Evolutionary conservation across 805 yeast species (phyloP).

Genomic region (Hanseniaspora lachancei): DNA sequence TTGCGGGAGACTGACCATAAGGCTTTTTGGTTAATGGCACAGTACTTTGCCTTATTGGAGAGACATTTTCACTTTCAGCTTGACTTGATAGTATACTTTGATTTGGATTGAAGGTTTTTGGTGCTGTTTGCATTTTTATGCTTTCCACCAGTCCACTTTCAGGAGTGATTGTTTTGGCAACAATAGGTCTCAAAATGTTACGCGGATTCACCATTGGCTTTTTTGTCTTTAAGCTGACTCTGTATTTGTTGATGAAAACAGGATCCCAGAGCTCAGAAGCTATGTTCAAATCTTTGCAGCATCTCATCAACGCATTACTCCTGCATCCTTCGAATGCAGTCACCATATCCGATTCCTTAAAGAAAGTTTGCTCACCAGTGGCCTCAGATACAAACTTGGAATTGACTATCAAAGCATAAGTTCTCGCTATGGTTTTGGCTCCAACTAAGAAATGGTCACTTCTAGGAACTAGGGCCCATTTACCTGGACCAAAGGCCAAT

Average conservation of each 20-base stretch:
- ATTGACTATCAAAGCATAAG: conserved; percentile 73
- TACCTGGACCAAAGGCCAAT: conserved; percentile 93
- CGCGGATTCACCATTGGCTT: conserved; percentile 35
- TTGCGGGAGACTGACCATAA: too few species aligned
- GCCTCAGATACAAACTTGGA: conserved; percentile 86
- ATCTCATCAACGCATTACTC: conserved; percentile 91
- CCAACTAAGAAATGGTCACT: conserved; percentile 64
- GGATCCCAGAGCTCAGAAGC: conserved; percentile 99
- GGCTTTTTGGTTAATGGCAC: too few species aligned
- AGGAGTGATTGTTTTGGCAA: not conserved
- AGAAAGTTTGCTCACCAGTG: conserved; percentile 91
- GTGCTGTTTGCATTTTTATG: not conserved
- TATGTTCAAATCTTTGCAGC: conserved; percentile 92
- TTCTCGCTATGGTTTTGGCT: conserved; percentile 65
- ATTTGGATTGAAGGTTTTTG: not conserved
- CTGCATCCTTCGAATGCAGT: conserved; percentile 97
- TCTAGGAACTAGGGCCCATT: conserved; percentile 95
- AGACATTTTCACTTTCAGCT: too few species aligned
- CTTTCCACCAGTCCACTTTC: not conserved
- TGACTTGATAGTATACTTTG: too few species aligned
- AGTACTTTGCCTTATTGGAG: too few species aligned
- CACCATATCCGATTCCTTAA: conserved; percentile 71
- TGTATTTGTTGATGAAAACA: conserved; percentile 59
- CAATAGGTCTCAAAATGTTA: not conserved
- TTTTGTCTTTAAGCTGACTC: conserved; percentile 57